Evolutionary conservation across 1,284 basidiomycete species (phyloP).

Genomic region (Ganoderma lucidum): DNA sequence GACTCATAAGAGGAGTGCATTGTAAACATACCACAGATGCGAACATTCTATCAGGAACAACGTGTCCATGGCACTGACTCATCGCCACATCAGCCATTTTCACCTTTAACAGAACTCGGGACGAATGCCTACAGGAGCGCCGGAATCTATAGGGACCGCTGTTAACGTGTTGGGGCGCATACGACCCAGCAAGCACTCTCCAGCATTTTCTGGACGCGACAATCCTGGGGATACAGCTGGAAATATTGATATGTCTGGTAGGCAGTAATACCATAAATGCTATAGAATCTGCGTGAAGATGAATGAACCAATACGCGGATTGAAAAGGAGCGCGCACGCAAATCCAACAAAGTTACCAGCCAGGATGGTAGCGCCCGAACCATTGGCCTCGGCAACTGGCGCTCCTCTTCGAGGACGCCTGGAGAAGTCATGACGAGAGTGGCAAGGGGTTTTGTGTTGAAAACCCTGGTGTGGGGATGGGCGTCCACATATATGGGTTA

Average conservation of each 20-base stretch:
- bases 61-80: not conserved
- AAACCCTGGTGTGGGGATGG: too few species aligned
- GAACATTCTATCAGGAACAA: not conserved
- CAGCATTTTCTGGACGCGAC: not conserved
- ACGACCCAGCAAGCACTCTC: not conserved
- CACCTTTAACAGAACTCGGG: not conserved
- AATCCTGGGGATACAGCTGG: not conserved
- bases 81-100: too few species aligned
- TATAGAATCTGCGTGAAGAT: not conserved
- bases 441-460: too few species aligned
- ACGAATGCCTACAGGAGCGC: slow-evolving; percentile 1
- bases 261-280: not conserved
- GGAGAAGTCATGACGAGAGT: too few species aligned
- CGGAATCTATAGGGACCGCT: not conserved
- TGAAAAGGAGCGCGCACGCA: not conserved
- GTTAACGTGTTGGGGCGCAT: not conserved
- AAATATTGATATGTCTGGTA: not conserved
- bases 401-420: too few species aligned
- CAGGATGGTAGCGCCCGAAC: not conserved
- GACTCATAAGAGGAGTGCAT: not conserved
- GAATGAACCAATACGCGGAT: not conserved
- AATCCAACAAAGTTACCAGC: not conserved
- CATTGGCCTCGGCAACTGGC: too few species aligned
- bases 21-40: not conserved
- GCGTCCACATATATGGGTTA: too few species aligned